Evolutionary conservation across 495 filamentous ascomycete genomes (phyloP).

Genomic region (Copromyces sp.): DNA sequence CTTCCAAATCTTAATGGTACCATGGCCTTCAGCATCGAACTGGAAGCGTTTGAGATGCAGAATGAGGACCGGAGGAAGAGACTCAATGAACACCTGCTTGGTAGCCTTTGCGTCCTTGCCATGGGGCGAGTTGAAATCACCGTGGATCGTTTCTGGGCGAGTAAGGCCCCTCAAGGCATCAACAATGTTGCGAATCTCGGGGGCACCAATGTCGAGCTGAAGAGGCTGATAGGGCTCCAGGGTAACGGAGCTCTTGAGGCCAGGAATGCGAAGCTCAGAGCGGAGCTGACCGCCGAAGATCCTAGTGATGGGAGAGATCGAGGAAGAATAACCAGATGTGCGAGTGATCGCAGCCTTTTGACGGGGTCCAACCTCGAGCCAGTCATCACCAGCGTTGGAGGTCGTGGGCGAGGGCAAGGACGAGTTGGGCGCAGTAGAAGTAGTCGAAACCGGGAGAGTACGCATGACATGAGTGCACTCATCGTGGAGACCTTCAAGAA

Average conservation of each 20-base stretch:
- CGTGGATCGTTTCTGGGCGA: conserved; percentile 70
- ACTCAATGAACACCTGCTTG: conserved; percentile 94
- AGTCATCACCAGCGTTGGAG: conserved; percentile 46
- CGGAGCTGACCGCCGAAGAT: conserved; percentile 91
- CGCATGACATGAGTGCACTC: conserved; percentile 75
- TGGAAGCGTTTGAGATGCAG: conserved; percentile 96
- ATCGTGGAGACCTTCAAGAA: conserved; percentile 86
- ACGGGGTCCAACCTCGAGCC: conserved; percentile 90
- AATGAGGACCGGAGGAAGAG: conserved; percentile 82
- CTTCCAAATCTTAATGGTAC: conserved; percentile 98
- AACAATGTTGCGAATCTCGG: conserved; percentile 77
- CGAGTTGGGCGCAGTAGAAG: conserved; percentile 31
- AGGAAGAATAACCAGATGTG: conserved; percentile 63
- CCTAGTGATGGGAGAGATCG: conserved; percentile 77
- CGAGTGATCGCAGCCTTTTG: conserved; percentile 81
- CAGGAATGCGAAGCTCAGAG: conserved; percentile 79
- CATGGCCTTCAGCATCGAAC: conserved; percentile 73
- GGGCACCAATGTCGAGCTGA: conserved; percentile 84
- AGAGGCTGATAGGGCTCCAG: conserved; percentile 89
- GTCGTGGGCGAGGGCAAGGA: conserved; percentile 26
- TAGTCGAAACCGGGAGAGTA: conserved; percentile 30
- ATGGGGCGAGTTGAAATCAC: conserved; percentile 75
- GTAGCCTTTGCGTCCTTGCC: conserved; percentile 68
- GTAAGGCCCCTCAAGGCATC: conserved; percentile 85
- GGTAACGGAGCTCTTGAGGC: conserved; percentile 81